These are phyloP conservation scores for Xenoacremonium recifei DNA, from an alignment of 2,329 filamentous ascomycete species.

Conservation along the genomic window DNA sequence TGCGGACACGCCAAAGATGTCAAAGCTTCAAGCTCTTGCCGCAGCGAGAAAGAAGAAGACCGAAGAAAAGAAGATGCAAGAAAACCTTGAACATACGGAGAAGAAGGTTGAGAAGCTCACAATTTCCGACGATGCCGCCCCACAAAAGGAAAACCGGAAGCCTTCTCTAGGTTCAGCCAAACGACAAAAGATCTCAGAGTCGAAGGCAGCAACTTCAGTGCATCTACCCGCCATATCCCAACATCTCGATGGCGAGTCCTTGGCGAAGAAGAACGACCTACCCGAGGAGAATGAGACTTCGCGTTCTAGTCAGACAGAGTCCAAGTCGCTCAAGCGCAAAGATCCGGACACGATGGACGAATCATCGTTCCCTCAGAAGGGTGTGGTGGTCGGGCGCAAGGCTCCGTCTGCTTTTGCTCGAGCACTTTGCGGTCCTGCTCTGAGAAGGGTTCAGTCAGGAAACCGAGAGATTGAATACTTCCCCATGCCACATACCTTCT, in stretches of 20 bases:
- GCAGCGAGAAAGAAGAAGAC: conserved; percentile 83
- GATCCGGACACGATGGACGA: background rate
- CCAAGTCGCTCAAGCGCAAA: too few species aligned
- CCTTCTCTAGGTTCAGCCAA: conserved; percentile 18
- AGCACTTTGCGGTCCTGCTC: conserved; percentile 48
- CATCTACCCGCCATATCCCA: conserved; percentile 2
- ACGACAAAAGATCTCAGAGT: conserved; percentile 20
- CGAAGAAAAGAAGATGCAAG: conserved; percentile 52
- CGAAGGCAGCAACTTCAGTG: background rate
- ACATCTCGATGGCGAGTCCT: background rate
- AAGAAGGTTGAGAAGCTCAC: conserved; percentile 31
- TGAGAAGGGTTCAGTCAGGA: conserved; percentile 26
- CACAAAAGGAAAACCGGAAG: conserved; percentile 27
- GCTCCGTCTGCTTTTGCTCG: conserved; percentile 55
- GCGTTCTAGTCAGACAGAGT: too few species aligned
- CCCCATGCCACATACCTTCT: conserved; percentile 50
- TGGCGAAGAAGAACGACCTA: background rate
- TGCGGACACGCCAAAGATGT: conserved; percentile 65
- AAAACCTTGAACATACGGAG: conserved; percentile 23
- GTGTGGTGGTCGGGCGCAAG: background rate
- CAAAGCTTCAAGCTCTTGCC: conserved; percentile 88
- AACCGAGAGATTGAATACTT: conserved; percentile 28
- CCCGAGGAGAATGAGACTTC: too few species aligned
- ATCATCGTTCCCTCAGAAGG: background rate
- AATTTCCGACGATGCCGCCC: conserved; percentile 23